Evolutionary conservation across 1,284 basidiomycete genomes (phyloP), one percentile per base, ranked within the genome.

Genomic region (Schizopora paradoxa): DNA sequence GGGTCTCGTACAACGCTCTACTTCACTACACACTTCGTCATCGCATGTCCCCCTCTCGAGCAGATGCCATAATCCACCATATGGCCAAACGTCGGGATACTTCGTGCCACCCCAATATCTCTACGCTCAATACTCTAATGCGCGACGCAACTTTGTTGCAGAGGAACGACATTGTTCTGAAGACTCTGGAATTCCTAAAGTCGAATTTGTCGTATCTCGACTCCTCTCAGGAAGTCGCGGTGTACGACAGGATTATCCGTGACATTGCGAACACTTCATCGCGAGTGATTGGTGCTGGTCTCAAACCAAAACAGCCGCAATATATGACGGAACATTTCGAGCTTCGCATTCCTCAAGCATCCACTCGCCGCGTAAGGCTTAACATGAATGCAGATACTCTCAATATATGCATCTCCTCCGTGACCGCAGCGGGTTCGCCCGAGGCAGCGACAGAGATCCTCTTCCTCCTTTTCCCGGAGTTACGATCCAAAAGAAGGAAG

Each of bases 21-120:
- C 55, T 89, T 2, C 70, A 79, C 48, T 87, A 86, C 60, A 64
- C 79, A 1, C 66, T 89, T 27, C 73, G 73, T 1, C 70, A 83
- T 51, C 73, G 74, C n/a, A 61, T 71, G 25, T 79, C 79, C 2
- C 62, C 72, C 6, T 46, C 53, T 0, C 62, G 76, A 19, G 81
- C 75, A 0, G 58, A 68, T 5, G 51, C 57, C 6, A 60, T 86
- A 4, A 57, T 86, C 13, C 54, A 71, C 6, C 74, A 83, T 49
- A 82, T 85, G 78, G 62, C 62, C 21, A 54, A 61, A 11, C 47
- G 63, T 3, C 69, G 73, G 18, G 43, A 63, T 2, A 65, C 66
- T 3, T 58, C 65, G 4, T 53, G 77, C 7, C 48, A 60, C 21
- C 76, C 78, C 0, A 66, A 74, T 48, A 63, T 63, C 3, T 58